Conservation (phyloP, 2,329 filamentous ascomycete genomes). For the Diaporthe humulicola region DNA sequence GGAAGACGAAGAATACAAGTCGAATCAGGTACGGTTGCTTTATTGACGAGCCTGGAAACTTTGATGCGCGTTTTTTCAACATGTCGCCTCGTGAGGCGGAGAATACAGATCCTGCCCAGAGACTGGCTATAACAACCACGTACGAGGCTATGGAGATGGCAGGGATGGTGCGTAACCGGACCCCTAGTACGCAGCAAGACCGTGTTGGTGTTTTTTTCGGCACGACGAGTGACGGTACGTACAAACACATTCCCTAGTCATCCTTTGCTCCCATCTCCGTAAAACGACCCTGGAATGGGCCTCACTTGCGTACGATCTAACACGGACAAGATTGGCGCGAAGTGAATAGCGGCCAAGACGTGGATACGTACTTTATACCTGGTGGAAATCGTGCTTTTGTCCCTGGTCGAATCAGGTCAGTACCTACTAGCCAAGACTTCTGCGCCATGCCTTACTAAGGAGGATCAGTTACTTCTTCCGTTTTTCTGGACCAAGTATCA, state of each 20-base stretch:
- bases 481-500: conserved; percentile 49
- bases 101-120: conserved; percentile 37
- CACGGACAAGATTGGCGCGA: conserved; percentile 57
- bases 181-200: conserved; percentile 45
- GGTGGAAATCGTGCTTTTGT: conserved; percentile 49
- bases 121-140: conserved; percentile 20
- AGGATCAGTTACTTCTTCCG: conserved; percentile 49
- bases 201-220: conserved; percentile 76
- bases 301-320: background rate
- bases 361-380: conserved; percentile 40
- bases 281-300: conserved; percentile 39
- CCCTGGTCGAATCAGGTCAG: conserved; percentile 49
- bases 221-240: conserved; percentile 64
- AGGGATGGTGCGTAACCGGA: conserved; percentile 52
- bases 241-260: background rate
- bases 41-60: conserved; percentile 24
- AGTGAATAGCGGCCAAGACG: conserved; percentile 65
- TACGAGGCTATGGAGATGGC: conserved; percentile 55
- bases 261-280: background rate
- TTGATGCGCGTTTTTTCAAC: conserved; percentile 38
- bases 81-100: conserved; percentile 36
- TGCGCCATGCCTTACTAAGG: background rate
- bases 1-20: conserved; percentile 61
- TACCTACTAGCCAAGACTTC: background rate
- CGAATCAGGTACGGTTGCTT: conserved; percentile 66